These are phyloP conservation scores for Luffa acutangula DNA, from an alignment of 306 rosid species.

Conservation along the genomic window DNA sequence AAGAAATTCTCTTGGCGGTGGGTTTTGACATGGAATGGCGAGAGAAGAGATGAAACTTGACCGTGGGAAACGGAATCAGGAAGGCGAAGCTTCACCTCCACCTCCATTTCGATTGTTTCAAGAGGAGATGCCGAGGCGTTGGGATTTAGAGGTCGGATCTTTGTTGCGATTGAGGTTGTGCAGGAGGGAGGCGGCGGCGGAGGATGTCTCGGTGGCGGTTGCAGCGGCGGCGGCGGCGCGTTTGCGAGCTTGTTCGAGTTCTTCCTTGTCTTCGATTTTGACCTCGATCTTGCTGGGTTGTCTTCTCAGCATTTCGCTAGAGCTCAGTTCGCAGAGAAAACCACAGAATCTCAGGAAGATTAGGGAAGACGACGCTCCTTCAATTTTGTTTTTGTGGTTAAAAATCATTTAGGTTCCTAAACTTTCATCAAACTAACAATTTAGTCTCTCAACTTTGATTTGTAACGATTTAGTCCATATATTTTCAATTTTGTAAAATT, in stretches of 20 bases:
- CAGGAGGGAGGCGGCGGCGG: slow-evolving; percentile 36
- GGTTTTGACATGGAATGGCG: slow-evolving; percentile 45
- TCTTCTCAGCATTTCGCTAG: slow-evolving; percentile 49
- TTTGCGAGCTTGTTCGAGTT: slow-evolving; percentile 71
- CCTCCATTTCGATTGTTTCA: slow-evolving; percentile 22
- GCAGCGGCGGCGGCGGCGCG: slow-evolving; percentile 25
- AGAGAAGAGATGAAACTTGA: slow-evolving; percentile 30
- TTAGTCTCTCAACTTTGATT: too few species aligned
- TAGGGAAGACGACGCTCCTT: neutral
- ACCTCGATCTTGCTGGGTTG: slow-evolving; percentile 58
- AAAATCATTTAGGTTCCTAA: too few species aligned
- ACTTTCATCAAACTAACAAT: too few species aligned
- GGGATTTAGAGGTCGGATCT: slow-evolving; percentile 24
- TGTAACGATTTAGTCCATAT: too few species aligned
- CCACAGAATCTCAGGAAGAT: neutral
- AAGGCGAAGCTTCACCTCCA: slow-evolving; percentile 71
- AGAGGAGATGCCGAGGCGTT: slow-evolving; percentile 29
- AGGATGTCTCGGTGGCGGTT: slow-evolving; percentile 12
- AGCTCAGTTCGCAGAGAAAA: neutral
- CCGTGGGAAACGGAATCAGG: slow-evolving; percentile 31
- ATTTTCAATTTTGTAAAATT: too few species aligned
- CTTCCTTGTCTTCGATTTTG: slow-evolving; percentile 72
- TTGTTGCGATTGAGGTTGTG: slow-evolving; percentile 47
- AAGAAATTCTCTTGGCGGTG: slow-evolving; percentile 73
- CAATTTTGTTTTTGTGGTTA: too few species aligned